A percentile compares a stretch with the other conserved stretches of the same genome.
Evolutionary conservation across 73 alveolate species (phyloP).

Genomic region (Strombidium stylifer): DNA sequence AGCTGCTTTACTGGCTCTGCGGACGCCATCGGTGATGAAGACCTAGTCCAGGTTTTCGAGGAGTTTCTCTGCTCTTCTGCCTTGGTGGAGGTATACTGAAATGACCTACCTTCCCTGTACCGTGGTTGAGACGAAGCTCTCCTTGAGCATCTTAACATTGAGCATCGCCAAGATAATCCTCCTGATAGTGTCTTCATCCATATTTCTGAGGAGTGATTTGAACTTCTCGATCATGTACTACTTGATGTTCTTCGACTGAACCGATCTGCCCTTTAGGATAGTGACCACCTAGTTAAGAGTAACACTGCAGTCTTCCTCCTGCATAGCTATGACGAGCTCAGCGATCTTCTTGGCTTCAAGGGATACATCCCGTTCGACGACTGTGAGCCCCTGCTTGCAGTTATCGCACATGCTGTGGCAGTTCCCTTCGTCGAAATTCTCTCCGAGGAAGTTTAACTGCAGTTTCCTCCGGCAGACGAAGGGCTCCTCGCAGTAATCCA

Average conservation of each 20-base stretch:
- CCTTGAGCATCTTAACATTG: too few relatives aligned
- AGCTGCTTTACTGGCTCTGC: too few relatives aligned
- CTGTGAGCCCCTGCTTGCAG: conserved; percentile 15
- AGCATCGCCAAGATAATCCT: conserved; percentile 7
- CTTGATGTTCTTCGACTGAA: not conserved
- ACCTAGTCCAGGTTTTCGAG: too few relatives aligned
- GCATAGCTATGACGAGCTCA: not conserved
- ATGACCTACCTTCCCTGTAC: too few relatives aligned
- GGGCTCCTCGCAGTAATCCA: conserved; percentile 76
- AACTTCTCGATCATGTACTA: conserved; percentile 1
- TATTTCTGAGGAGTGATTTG: not conserved
- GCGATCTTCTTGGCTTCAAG: conserved; percentile 3
- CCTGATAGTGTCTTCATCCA: conserved; percentile 20
- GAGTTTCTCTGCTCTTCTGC: too few relatives aligned
- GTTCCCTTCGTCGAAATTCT: conserved; percentile 54
- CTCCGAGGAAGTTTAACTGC: conserved; percentile 71
- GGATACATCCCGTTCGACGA: not conserved
- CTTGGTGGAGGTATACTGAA: too few relatives aligned
- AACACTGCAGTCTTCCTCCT: not conserved
- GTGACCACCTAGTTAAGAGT: conserved; percentile 12
- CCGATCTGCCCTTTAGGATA: conserved; percentile 22
- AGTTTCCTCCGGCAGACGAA: conserved; percentile 69
- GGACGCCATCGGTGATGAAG: too few relatives aligned
- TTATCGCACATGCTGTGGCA: conserved; percentile 55
- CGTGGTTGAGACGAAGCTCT: too few relatives aligned